phyloP scores from a whole-genome alignment of 768 basidiomycete species.

The Favolaschia claudopus region DNA sequence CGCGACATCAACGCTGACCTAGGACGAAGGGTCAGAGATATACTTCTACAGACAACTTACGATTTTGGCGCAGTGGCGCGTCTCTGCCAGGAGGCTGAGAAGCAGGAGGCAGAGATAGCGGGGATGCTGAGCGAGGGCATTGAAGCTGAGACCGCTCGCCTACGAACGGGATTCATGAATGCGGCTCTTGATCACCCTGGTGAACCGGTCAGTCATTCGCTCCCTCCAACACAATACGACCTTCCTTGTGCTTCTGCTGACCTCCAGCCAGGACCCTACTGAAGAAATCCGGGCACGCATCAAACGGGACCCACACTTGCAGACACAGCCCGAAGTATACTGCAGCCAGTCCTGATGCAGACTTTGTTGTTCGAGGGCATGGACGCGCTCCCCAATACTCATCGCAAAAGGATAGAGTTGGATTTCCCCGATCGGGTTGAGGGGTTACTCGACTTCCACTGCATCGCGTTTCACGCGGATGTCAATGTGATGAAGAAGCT shows the following conservation, averaged over 20 bases:
- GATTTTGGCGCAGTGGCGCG: not conserved
- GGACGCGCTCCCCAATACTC: constrained; percentile 6
- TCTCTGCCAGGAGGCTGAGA: not conserved
- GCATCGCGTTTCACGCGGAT: constrained; percentile 25
- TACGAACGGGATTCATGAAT: not conserved
- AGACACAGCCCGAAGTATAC: not conserved
- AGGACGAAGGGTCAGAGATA: not conserved
- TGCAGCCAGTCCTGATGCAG: constrained; percentile 21
- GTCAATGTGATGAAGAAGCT: constrained; percentile 21
- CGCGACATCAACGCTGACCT: constrained; percentile 12
- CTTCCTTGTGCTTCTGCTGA: not conserved
- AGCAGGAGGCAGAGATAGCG: not conserved
- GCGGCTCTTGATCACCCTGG: constrained; percentile 4
- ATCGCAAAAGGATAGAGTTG: constrained; percentile 9
- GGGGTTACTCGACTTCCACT: constrained; percentile 25
- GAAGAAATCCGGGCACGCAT: constrained; percentile 10
- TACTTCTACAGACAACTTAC: not conserved
- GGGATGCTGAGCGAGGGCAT: constrained; percentile 7
- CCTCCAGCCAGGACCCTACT: constrained; percentile 11
- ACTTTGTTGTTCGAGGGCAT: constrained; percentile 13
- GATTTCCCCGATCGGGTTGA: constrained; percentile 21
- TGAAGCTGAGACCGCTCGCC: not conserved
- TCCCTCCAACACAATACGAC: not conserved
- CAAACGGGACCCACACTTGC: not conserved
- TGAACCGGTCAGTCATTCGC: constrained; percentile 12